Evolutionary conservation across 1,284 basidiomycete species (phyloP).

Genomic region (Blastosporella zonata): DNA sequence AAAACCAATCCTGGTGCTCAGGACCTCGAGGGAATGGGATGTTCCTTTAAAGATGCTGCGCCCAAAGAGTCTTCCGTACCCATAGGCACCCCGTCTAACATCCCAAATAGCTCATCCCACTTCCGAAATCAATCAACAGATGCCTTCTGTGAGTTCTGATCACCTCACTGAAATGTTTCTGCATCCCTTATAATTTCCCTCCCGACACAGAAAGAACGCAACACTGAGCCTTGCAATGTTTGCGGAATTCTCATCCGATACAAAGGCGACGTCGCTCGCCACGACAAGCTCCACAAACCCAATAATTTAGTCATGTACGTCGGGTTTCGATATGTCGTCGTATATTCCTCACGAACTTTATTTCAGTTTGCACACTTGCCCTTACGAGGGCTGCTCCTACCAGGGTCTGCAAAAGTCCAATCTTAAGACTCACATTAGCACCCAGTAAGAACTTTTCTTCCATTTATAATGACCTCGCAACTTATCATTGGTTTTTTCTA

Average conservation of each 20-base stretch:
- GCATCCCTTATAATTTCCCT: not conserved
- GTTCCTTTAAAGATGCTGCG: conserved; percentile 15
- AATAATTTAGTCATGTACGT: conserved; percentile 7
- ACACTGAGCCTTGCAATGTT: conserved; percentile 17
- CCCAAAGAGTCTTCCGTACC: conserved; percentile 1
- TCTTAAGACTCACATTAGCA: conserved; percentile 24
- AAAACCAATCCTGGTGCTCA: conserved; percentile 22
- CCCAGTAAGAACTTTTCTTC: conserved; percentile 25
- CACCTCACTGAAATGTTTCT: not conserved
- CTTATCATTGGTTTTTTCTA: conserved; percentile 7
- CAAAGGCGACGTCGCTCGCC: conserved; percentile 20
- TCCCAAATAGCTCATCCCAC: too few relatives aligned
- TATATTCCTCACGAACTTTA: not conserved
- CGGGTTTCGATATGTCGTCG: not conserved
- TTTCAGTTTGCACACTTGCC: conserved; percentile 27
- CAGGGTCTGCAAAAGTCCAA: conserved; percentile 28
- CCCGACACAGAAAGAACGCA: conserved; percentile 13
- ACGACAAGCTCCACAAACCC: conserved; percentile 13
- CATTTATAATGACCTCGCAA: not conserved
- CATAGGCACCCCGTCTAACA: conserved; percentile 15
- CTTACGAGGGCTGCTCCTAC: conserved; percentile 23
- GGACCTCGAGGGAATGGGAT: conserved; percentile 10
- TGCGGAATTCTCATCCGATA: conserved; percentile 19
- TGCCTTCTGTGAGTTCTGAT: conserved; percentile 14
- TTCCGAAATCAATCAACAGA: conserved; percentile 2